Conservation (phyloP, 305 asterid genomes). For the Fraxinus ornus region DNA sequence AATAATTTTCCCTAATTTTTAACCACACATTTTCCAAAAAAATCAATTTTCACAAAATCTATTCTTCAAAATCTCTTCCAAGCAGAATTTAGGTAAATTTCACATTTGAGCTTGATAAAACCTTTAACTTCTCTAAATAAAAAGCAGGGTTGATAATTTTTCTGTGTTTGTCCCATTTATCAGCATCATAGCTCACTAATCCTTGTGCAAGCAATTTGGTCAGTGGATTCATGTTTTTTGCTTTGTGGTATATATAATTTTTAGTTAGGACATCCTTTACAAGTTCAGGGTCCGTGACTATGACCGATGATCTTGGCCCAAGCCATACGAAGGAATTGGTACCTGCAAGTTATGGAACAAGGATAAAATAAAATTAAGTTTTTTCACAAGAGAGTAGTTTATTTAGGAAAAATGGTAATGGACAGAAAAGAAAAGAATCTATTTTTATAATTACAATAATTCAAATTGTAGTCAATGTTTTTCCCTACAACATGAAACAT, state of each 20-base stretch:
- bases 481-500: neutral
- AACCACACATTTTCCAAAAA: too few relatives aligned
- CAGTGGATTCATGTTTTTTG: conserved; percentile 25
- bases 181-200: conserved; percentile 24
- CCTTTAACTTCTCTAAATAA: conserved; percentile 35
- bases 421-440: neutral
- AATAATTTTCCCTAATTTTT: too few relatives aligned
- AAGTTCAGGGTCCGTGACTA: conserved; percentile 39
- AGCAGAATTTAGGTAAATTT: neutral
- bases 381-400: neutral
- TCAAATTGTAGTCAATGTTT: neutral
- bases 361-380: neutral
- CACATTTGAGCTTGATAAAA: neutral
- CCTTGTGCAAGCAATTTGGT: conserved; percentile 34
- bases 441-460: too few relatives aligned
- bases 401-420: neutral
- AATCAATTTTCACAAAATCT: neutral
- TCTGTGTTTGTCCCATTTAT: conserved; percentile 47
- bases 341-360: conserved; percentile 31
- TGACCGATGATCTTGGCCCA: conserved; percentile 38
- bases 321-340: conserved; percentile 37
- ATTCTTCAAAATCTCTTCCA: neutral
- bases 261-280: conserved; percentile 38
- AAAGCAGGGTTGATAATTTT: conserved; percentile 46
- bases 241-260: conserved; percentile 27